Evolutionary conservation across 2,329 filamentous ascomycete species (phyloP).

Genomic region (Trichophyton mentagrophytes): DNA sequence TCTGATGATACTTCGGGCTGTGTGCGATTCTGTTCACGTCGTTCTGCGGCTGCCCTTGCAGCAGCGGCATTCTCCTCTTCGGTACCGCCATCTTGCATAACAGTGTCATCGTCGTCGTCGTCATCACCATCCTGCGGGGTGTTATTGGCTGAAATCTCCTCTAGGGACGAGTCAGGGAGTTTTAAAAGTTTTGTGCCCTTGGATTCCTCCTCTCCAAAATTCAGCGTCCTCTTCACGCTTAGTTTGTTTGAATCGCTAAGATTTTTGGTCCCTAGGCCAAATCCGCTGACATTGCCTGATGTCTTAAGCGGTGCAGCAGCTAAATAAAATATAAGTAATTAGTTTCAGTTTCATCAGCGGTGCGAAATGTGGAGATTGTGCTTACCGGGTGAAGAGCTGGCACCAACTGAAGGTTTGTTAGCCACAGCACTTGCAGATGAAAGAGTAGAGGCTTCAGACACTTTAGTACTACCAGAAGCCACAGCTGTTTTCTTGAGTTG

Average conservation of each 20-base stretch:
- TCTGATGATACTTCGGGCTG: slow-evolving; percentile 36
- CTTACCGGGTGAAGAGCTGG: slow-evolving; percentile 32
- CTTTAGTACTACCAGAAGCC: slow-evolving; percentile 36
- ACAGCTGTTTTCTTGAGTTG: slow-evolving; percentile 43
- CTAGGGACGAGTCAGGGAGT: slow-evolving; percentile 63
- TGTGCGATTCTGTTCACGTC: slow-evolving; percentile 54
- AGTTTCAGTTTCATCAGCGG: background rate
- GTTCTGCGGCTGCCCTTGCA: slow-evolving; percentile 71
- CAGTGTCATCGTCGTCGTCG: slow-evolving; percentile 60
- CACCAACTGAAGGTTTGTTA: slow-evolving; percentile 32
- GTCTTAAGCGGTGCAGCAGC: slow-evolving; percentile 48
- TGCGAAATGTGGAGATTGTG: background rate
- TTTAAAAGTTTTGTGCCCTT: slow-evolving; percentile 81
- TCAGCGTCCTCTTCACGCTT: slow-evolving; percentile 58
- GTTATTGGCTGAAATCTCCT: slow-evolving; percentile 47
- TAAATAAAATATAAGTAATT: background rate
- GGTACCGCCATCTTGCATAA: slow-evolving; percentile 62
- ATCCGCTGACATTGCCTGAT: slow-evolving; percentile 64
- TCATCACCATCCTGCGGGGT: slow-evolving; percentile 32
- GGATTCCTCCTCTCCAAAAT: slow-evolving; percentile 79
- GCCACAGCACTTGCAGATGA: slow-evolving; percentile 29
- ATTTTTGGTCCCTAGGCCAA: slow-evolving; percentile 63
- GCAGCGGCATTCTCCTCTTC: slow-evolving; percentile 83
- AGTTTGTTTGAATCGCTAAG: slow-evolving; percentile 53
- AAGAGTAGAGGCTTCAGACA: slow-evolving; percentile 28